phyloP scores from a whole-genome alignment of 2,329 filamentous ascomycete genomes.

The Incumbomyces lentus region DNA sequence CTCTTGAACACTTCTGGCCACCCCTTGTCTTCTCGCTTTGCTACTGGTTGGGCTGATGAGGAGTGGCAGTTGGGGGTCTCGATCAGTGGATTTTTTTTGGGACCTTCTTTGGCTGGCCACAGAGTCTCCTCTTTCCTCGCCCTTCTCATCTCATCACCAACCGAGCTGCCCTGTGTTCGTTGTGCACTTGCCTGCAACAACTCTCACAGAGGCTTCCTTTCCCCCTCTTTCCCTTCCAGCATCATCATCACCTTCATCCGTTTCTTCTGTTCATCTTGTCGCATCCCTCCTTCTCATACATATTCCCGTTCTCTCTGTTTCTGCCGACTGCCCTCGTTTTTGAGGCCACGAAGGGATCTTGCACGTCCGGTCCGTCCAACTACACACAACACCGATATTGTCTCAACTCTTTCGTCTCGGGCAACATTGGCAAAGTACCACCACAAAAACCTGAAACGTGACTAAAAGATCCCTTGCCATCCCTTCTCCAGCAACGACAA shows the following conservation, averaged over 20 bases:
- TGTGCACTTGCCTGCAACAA: constrained; percentile 6
- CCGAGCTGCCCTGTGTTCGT: neutral
- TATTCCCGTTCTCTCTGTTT: constrained; percentile 5
- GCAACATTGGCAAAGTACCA: neutral
- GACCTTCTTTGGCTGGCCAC: neutral
- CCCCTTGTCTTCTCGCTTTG: neutral
- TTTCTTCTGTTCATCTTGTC: neutral
- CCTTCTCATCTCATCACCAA: neutral
- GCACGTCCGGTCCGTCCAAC: neutral
- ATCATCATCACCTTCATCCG: constrained; percentile 3
- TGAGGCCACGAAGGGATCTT: constrained; percentile 1
- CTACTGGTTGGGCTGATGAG: neutral
- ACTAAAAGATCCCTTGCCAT: neutral
- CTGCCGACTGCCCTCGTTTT: neutral
- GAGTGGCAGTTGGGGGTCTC: neutral
- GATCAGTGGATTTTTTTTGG: neutral
- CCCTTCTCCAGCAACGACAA: neutral
- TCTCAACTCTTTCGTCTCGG: neutral
- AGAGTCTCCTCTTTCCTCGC: neutral
- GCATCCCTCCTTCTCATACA: constrained; percentile 2
- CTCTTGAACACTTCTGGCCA: neutral
- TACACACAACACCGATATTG: neutral
- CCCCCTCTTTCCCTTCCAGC: constrained; percentile 1
- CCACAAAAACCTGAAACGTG: constrained; percentile 5
- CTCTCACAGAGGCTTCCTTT: constrained; percentile 1